These are phyloP conservation scores for Trapa incisa DNA, from an alignment of 345 rosid genomes.

Conservation along the genomic window DNA sequence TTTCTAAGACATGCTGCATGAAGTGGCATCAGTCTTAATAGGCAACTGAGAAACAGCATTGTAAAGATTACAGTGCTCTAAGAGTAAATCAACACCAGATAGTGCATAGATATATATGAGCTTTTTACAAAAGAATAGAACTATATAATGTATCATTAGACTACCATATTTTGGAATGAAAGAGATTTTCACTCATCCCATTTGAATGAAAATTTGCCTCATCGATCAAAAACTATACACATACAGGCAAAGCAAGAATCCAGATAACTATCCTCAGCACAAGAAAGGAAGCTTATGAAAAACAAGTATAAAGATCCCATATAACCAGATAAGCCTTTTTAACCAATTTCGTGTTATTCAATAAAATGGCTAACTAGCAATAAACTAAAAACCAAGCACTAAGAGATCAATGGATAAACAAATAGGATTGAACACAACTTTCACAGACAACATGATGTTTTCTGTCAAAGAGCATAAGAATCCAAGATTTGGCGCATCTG, in stretches of 20 bases:
- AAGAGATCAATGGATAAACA: not conserved
- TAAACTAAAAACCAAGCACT: not conserved
- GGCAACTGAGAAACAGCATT: not conserved
- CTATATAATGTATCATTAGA: not conserved
- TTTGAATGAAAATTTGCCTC: too few relatives aligned
- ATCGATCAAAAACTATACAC: too few relatives aligned
- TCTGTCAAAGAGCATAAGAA: not conserved
- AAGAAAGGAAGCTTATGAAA: not conserved
- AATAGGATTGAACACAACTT: not conserved
- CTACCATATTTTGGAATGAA: not conserved
- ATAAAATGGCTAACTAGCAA: not conserved
- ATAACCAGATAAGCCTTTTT: not conserved
- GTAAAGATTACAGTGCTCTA: not conserved
- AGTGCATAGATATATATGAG: not conserved
- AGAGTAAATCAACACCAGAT: not conserved
- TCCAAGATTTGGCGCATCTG: not conserved
- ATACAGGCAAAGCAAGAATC: not conserved
- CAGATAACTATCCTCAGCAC: not conserved
- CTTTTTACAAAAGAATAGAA: not conserved
- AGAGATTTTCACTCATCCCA: too few relatives aligned
- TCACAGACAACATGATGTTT: not conserved
- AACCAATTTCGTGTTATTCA: not conserved
- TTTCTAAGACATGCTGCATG: slow-evolving; percentile 82
- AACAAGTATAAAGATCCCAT: not conserved
- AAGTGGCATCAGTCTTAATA: slow-evolving; percentile 3